phyloP scores from a whole-genome alignment of 2,329 filamentous ascomycete genomes.

The Rhytidhysteron rufulum region DNA sequence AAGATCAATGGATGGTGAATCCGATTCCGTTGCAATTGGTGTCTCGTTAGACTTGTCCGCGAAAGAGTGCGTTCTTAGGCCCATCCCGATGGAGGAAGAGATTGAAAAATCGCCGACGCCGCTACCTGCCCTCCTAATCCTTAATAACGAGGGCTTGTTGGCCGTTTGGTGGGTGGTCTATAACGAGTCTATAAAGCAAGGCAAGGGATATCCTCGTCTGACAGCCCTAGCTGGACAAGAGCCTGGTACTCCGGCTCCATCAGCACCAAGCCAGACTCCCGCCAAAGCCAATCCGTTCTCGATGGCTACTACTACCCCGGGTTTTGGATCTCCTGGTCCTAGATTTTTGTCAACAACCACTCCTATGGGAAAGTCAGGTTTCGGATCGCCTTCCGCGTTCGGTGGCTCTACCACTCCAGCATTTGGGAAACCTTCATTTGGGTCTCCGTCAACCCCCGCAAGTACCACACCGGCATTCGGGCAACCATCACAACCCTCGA shows the following conservation, averaged over 20 bases:
- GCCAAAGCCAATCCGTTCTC: conserved; percentile 6
- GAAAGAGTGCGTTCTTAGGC: conserved; percentile 72
- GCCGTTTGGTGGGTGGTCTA: conserved; percentile 91
- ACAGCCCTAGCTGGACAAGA: conserved; percentile 44
- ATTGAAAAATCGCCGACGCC: conserved; percentile 75
- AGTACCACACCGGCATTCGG: conserved; percentile 6
- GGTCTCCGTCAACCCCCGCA: conserved; percentile 6
- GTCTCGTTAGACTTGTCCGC: conserved; percentile 79
- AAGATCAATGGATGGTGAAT: conserved; percentile 51
- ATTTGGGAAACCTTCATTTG: conserved; percentile 26
- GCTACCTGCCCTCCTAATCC: conserved; percentile 74
- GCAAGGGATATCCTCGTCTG: conserved; percentile 70
- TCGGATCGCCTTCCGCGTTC: conserved; percentile 4
- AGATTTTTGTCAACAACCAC: conserved; percentile 24
- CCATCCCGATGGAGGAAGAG: conserved; percentile 72
- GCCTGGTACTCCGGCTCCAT: conserved; percentile 13
- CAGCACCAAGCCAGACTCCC: conserved; percentile 4
- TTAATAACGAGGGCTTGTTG: conserved; percentile 86
- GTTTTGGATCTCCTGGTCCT: conserved; percentile 17
- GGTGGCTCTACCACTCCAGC: conserved; percentile 14
- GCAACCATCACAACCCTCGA: neutral
- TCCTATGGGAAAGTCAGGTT: conserved; percentile 17
- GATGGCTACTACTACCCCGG: no score
- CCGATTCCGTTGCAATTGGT: conserved; percentile 56
- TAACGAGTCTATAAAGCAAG: conserved; percentile 74